Evolutionary conservation across 352 stramenopile species (phyloP), one percentile per base, ranked within the genome.

Genomic region (Achlya hypogyna): DNA sequence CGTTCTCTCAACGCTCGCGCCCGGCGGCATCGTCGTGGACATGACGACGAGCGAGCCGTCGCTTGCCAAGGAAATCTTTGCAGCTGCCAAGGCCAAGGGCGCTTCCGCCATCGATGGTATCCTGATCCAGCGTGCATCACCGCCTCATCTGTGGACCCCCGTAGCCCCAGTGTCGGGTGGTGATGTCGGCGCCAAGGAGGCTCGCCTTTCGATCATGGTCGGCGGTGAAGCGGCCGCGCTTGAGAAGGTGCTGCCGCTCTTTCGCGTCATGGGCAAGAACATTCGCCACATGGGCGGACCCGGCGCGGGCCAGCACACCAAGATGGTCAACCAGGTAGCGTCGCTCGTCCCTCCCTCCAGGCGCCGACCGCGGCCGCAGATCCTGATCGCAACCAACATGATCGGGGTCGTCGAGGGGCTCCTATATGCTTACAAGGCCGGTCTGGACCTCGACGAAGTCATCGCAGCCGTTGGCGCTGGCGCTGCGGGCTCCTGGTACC

Each of bases 321-420:
- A 97, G 78, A 95, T 96, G 86, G 87, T 97, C 62, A 97, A 96
- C 72, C 89, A 97, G 60, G 75, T 77, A 69, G 40, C 70, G 76
- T 62, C 35, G 69, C 27, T 10, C n/a, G n/a, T 53, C 29, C 22
- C 45, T 14, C 22, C 6, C 4, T 20, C 1, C 3, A 4, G 28
- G 56, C n/a, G 22, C 29, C 9, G 20, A 62, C 5, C 6, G 5
- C 18, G 16, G 62, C 3, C 23, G 16, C 58, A 42, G 68, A 90
- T 93, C 68, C 63, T 93, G 71, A 94, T 94, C 60, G 79, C 83
- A 42, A 91, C 83, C 49, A 91, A 87, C 69, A 94, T 94, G 86
- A 92, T 96, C 56, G 89, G 88, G 34, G 84, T 96, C 12, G 83
- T 89, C 12, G 89, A 97, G 75, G 82, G 87, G 6, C 70, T 97